phyloP scores from a whole-genome alignment of 306 rosid genomes.

The Cucurbita ficifolia region DNA sequence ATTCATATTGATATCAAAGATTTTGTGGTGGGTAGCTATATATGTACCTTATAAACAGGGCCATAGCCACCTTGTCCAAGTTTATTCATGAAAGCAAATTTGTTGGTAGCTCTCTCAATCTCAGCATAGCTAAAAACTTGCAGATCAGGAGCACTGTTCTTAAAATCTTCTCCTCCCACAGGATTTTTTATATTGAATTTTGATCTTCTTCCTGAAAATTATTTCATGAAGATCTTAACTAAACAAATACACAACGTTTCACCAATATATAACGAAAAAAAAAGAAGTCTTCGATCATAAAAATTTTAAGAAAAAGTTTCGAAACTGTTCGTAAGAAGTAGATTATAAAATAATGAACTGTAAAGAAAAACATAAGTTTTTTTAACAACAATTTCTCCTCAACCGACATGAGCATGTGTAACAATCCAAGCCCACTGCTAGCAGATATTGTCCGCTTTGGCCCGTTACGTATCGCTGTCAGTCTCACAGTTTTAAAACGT shows the following conservation, averaged over 20 bases:
- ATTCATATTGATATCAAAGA: not conserved
- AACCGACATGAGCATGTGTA: not conserved
- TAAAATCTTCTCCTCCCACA: slow-evolving; percentile 9
- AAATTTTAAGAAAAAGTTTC: no score
- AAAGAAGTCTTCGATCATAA: no score
- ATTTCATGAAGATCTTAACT: no score
- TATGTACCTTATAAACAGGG: slow-evolving; percentile 20
- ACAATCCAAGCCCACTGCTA: no score
- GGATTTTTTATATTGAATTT: not conserved
- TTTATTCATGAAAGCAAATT: slow-evolving; percentile 25
- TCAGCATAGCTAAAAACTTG: slow-evolving; percentile 9
- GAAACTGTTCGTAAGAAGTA: no score
- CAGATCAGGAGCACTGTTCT: slow-evolving; percentile 12
- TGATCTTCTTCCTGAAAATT: not conserved
- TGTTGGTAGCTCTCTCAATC: slow-evolving; percentile 17
- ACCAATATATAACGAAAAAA: no score
- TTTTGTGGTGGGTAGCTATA: no score
- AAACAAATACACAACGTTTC: no score
- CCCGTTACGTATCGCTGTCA: no score
- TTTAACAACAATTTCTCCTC: not conserved
- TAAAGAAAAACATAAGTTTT: not conserved
- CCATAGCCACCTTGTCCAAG: slow-evolving; percentile 52
- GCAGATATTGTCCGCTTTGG: no score
- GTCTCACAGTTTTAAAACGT: no score
- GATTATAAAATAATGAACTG: no score